Percentiles rank a stretch among this genome's conserved stretches.
Evolutionary conservation across 352 stramenopile genomes (phyloP).

Genomic region (Nothophytophthora sp.): DNA sequence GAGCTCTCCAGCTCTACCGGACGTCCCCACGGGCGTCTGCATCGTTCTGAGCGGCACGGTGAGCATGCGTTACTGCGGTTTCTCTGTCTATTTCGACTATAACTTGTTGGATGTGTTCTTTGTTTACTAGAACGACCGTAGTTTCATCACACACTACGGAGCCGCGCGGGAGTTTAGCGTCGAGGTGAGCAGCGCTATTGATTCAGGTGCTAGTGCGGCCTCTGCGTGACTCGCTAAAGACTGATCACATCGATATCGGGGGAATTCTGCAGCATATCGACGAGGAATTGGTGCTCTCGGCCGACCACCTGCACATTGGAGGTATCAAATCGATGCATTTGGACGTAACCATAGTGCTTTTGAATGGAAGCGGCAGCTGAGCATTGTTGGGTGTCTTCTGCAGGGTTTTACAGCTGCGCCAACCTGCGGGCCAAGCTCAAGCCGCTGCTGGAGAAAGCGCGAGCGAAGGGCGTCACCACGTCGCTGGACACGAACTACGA

Average conservation of each 20-base stretch:
- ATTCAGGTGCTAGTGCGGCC: not conserved
- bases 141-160: conserved; percentile 85
- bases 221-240: not conserved
- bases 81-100: too few relatives aligned
- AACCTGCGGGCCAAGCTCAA: conserved; percentile 62
- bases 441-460: conserved; percentile 56
- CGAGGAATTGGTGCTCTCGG: conserved; percentile 50
- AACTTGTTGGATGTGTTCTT: not conserved
- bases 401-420: conserved; percentile 79
- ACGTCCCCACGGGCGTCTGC: conserved; percentile 68
- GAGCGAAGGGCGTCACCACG: conserved; percentile 63
- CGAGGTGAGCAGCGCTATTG: conserved; percentile 41
- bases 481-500: conserved; percentile 89
- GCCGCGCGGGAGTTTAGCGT: conserved; percentile 59
- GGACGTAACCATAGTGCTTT: too few relatives aligned
- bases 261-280: conserved; percentile 55
- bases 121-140: conserved; percentile 56
- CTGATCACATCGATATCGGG: not conserved
- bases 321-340: too few relatives aligned
- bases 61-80: not conserved
- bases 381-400: too few relatives aligned
- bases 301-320: conserved; percentile 77
- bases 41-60: conserved; percentile 76
- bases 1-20: conserved; percentile 39
- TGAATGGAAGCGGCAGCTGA: not conserved